Percentiles rank a stretch among this genome's conserved stretches.
phyloP scores from a whole-genome alignment of 2,329 filamentous ascomycete species.

The Colletotrichum spinosum region DNA sequence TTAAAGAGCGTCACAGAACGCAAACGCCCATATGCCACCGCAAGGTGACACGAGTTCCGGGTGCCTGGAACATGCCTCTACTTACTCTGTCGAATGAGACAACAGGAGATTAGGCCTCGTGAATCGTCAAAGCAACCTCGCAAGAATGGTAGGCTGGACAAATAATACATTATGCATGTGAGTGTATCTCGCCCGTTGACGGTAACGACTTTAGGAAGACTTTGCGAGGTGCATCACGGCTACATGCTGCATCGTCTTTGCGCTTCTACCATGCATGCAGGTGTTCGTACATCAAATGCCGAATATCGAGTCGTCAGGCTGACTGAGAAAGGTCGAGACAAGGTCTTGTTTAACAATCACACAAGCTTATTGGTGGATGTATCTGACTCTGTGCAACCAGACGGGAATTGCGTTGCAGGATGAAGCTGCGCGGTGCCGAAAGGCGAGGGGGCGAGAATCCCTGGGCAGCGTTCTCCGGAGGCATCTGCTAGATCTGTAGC shows the following conservation, averaged over 20 bases:
- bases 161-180: neutral
- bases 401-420: neutral
- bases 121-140: neutral
- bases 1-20: neutral
- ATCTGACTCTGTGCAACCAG: neutral
- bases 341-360: neutral
- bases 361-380: conserved; percentile 27
- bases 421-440: neutral
- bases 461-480: neutral
- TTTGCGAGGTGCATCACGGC: conserved; percentile 23
- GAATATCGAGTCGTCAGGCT: neutral
- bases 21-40: conserved; percentile 1
- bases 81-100: neutral
- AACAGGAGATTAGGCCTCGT: conserved; percentile 3
- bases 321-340: neutral
- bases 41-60: conserved; percentile 13
- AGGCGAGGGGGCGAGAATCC: neutral
- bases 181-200: neutral
- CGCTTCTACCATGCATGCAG: neutral
- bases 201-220: conserved; percentile 11
- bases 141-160: conserved; percentile 6
- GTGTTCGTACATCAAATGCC: too few relatives aligned
- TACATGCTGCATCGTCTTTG: conserved; percentile 20
- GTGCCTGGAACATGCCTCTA: conserved; percentile 9
- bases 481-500: conserved; percentile 8